phyloP scores from a whole-genome alignment of 164 flowering plant species.

The Magnolia kwangsiensis region DNA sequence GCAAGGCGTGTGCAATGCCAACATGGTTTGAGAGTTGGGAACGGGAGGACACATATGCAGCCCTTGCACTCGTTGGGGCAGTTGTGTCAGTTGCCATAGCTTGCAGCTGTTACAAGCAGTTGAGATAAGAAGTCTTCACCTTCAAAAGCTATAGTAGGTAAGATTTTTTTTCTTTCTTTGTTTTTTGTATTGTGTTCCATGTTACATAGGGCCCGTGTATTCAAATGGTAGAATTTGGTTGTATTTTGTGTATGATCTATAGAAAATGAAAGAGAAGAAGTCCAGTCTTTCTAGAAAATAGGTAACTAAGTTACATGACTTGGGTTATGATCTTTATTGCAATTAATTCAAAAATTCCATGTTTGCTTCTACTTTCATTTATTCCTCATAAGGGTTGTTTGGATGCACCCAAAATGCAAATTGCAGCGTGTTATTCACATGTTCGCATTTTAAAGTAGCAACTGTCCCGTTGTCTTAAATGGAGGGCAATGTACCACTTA shows the following conservation, averaged over 20 bases:
- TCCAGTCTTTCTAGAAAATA: too few species aligned
- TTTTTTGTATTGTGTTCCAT: not conserved
- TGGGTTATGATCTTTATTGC: too few species aligned
- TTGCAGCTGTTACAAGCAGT: conserved; percentile 62
- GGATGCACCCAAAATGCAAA: too few species aligned
- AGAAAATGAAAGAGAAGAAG: not conserved
- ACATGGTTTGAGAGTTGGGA: conserved; percentile 94
- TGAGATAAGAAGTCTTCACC: conserved; percentile 13
- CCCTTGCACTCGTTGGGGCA: conserved; percentile 75
- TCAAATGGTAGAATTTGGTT: not conserved
- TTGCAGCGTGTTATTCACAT: too few species aligned
- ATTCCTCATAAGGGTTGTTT: too few species aligned
- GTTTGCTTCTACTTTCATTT: too few species aligned
- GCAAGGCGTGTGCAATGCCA: conserved; percentile 56
- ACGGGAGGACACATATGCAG: conserved; percentile 86
- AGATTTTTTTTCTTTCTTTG: not conserved
- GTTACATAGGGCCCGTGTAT: not conserved
- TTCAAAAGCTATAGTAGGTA: not conserved
- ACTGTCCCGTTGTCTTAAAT: too few species aligned
- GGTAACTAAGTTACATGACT: too few species aligned
- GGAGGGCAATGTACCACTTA: too few species aligned
- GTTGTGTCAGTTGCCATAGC: conserved; percentile 67
- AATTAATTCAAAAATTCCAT: too few species aligned
- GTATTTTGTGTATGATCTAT: not conserved
- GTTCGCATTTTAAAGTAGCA: too few species aligned